These are phyloP conservation scores for Hypoxylon fuscum DNA, from an alignment of 495 filamentous ascomycete species.

Conservation along the genomic window DNA sequence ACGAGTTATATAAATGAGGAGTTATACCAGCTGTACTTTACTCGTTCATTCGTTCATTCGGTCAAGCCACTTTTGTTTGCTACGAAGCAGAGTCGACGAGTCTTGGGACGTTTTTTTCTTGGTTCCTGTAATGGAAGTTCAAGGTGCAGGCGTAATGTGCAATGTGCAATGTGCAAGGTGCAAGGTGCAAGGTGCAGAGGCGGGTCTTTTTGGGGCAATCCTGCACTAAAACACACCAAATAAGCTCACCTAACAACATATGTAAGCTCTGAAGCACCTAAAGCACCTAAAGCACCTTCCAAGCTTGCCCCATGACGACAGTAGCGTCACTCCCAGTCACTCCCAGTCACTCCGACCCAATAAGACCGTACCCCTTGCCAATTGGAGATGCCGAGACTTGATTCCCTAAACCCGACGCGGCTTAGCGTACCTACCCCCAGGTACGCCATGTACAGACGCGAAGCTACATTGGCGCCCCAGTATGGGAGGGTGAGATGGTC, in stretches of 20 bases:
- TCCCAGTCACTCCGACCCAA: slow-evolving; percentile 29
- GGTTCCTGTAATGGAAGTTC: slow-evolving; percentile 5
- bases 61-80: not conserved
- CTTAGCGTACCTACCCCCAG: slow-evolving; percentile 5
- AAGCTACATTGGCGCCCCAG: too few species aligned
- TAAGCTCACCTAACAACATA: not conserved
- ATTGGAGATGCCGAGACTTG: slow-evolving; percentile 35
- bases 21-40: not conserved
- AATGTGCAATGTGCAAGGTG: too few species aligned
- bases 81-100: not conserved
- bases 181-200: slow-evolving; percentile 20
- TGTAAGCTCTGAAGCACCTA: slow-evolving; percentile 17
- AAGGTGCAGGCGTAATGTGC: too few species aligned
- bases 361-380: slow-evolving; percentile 27
- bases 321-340: too few species aligned
- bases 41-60: not conserved
- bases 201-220: slow-evolving; percentile 17
- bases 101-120: slow-evolving; percentile 1
- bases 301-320: slow-evolving; percentile 41
- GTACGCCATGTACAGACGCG: too few species aligned
- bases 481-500: too few species aligned
- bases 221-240: not conserved
- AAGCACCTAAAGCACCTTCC: slow-evolving; percentile 17
- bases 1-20: slow-evolving; percentile 7
- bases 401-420: slow-evolving; percentile 8